A percentile compares a stretch with the other conserved stretches of the same genome.
Conservation (phyloP, 1,284 basidiomycete genomes). For the Pseudozyma sp. region DNA sequence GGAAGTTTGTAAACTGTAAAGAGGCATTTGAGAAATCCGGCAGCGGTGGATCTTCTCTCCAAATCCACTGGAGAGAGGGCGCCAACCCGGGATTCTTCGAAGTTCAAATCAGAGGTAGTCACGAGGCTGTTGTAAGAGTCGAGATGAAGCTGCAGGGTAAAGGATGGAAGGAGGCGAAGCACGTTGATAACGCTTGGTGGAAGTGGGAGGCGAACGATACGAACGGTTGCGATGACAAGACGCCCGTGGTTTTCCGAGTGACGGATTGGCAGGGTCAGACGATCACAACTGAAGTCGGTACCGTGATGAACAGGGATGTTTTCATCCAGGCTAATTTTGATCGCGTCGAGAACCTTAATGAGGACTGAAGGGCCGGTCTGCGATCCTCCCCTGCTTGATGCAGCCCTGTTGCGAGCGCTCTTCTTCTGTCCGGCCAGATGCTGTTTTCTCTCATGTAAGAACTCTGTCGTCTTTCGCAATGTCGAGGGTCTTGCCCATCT, state of each 20-base stretch:
- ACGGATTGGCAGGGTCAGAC: conserved; percentile 50
- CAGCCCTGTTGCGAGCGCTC: neutral
- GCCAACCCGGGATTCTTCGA: conserved; percentile 35
- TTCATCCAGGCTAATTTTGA: conserved; percentile 42
- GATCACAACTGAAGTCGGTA: conserved; percentile 29
- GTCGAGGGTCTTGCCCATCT: too few relatives aligned
- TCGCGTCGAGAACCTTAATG: neutral
- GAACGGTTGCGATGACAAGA: neutral
- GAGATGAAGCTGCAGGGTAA: conserved; percentile 19
- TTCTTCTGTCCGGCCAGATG: neutral
- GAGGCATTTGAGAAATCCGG: conserved; percentile 19
- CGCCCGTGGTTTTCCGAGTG: conserved; percentile 25
- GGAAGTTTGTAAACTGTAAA: conserved; percentile 47
- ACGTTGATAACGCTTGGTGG: conserved; percentile 34
- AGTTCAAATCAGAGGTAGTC: conserved; percentile 35
- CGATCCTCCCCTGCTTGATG: neutral
- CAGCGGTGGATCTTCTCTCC: conserved; percentile 20
- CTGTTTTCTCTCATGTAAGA: neutral
- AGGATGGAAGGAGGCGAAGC: conserved; percentile 16
- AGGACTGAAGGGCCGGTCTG: neutral
- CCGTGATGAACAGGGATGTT: conserved; percentile 24
- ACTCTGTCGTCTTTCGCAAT: too few relatives aligned
- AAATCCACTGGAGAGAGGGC: conserved; percentile 40
- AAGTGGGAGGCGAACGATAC: conserved; percentile 9
- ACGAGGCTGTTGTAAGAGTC: conserved; percentile 38